Evolutionary conservation across 768 basidiomycete genomes (phyloP), one percentile per base, ranked within the genome.

Genomic region (Goffeauzyma gilvescens): DNA sequence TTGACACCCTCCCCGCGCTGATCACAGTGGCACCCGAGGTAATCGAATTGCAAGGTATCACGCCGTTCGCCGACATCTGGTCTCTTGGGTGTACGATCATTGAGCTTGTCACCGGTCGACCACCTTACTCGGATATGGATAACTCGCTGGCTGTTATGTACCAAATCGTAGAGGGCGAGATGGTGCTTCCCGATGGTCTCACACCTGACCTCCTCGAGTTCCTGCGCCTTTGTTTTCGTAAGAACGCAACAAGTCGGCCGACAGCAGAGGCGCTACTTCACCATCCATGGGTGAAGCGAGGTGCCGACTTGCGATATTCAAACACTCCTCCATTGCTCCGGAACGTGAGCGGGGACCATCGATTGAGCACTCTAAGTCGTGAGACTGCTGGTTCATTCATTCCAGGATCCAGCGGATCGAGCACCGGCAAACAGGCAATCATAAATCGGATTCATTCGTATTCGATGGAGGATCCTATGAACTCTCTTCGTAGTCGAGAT

Each of bases 91-190:
- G 89, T 58, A 95, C 90, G 3, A 76, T 95, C 52, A 76, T 90
- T 53, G 90, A 98, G 65, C 71, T 98, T 20, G 67, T 95, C 50
- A 90, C 86, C 5, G 90, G 90, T 2, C 70, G 74, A 23, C 90
- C 90, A 3, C 90, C 90, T 1, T 96, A 90, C 57, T 74, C 78
- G 17, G 85, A 95, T 26, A 77, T 93, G 46, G 67, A 74, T 18
- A 90, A 90, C 56, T 76, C 75, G 61, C 84, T 93, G 82, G 76
- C 84, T 7, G 90, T 95, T 40, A 89, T 98, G 81, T 98, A 86
- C 68, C 79, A 79, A 21, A 95, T 98, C 57, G 90, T 98, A 21
- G 89, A 93, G 55, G 87, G 93, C 54, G 74, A 74, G 6, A 76
- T 74, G 68, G 84, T 84, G 2, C 63, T 93, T 32, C 90, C 90